A percentile compares a stretch with the other conserved stretches of the same genome.
Evolutionary conservation across 2,329 filamentous ascomycete genomes (phyloP).

Genomic region (Paradendryphiella salina): DNA sequence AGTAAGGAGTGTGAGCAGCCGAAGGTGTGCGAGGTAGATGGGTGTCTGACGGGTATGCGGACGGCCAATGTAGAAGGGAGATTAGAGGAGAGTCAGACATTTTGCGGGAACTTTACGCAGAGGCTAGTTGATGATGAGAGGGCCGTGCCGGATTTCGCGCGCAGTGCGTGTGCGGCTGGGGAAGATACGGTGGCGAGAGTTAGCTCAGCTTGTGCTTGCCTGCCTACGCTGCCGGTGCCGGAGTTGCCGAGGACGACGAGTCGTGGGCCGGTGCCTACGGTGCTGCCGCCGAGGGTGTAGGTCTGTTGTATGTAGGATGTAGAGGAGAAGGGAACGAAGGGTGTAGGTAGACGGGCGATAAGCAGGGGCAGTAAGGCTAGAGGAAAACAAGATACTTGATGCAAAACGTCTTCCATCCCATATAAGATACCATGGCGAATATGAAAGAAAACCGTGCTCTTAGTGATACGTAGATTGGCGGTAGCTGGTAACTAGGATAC

Average conservation of each 20-base stretch:
- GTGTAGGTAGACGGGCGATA: too few relatives aligned
- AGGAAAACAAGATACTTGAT: too few relatives aligned
- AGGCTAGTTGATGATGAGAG: slow-evolving; percentile 22
- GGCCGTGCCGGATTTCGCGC: slow-evolving; percentile 24
- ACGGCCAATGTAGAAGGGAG: slow-evolving; percentile 27
- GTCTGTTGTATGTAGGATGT: not conserved
- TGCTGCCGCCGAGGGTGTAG: slow-evolving; percentile 26
- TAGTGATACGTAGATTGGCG: too few relatives aligned
- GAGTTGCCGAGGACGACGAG: slow-evolving; percentile 32
- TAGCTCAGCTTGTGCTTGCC: slow-evolving; percentile 32
- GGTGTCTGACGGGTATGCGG: slow-evolving; percentile 23
- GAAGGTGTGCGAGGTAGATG: slow-evolving; percentile 25
- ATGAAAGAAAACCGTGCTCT: too few relatives aligned
- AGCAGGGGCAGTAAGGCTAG: too few relatives aligned
- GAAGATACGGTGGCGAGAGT: slow-evolving; percentile 24
- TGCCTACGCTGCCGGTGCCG: slow-evolving; percentile 28
- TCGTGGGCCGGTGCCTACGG: slow-evolving; percentile 30
- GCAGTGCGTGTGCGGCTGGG: slow-evolving; percentile 19
- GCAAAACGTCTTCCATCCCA: too few relatives aligned
- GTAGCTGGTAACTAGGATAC: not conserved
- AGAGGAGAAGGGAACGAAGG: not conserved
- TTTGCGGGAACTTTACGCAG: slow-evolving; percentile 25
- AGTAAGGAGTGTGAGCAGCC: slow-evolving; percentile 27
- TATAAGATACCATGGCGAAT: too few relatives aligned
- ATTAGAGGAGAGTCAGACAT: slow-evolving; percentile 21